Percentiles rank a stretch among this genome's conserved stretches.
Conservation (phyloP, 2,329 filamentous ascomycete genomes). For the Cladosporium sp. region DNA sequence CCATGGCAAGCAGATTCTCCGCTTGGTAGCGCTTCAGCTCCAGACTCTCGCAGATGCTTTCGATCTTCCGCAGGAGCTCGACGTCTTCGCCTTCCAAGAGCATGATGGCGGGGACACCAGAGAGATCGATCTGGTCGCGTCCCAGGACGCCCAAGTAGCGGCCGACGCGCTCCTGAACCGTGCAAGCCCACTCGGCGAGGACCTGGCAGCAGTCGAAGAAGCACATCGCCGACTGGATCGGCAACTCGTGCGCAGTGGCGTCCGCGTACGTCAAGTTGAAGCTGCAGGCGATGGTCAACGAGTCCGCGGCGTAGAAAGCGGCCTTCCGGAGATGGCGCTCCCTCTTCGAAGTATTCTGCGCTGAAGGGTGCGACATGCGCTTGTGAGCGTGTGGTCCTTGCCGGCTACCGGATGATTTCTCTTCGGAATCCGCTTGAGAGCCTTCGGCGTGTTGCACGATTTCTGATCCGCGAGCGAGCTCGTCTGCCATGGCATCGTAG, state of each 20-base stretch:
- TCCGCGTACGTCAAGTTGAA: slow-evolving; percentile 81
- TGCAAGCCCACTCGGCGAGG: slow-evolving; percentile 87
- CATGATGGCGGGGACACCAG: slow-evolving; percentile 79
- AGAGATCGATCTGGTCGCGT: slow-evolving; percentile 70
- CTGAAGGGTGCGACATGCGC: slow-evolving; percentile 26
- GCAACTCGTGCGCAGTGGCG: slow-evolving; percentile 74
- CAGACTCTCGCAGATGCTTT: slow-evolving; percentile 67
- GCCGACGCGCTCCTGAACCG: slow-evolving; percentile 89
- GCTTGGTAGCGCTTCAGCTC: slow-evolving; percentile 63
- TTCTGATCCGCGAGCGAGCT: slow-evolving; percentile 71
- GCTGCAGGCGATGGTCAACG: slow-evolving; percentile 79
- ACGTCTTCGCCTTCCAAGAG: slow-evolving; percentile 87
- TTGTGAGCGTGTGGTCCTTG: slow-evolving; percentile 8
- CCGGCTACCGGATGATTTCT: slow-evolving; percentile 8
- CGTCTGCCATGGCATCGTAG: slow-evolving; percentile 85
- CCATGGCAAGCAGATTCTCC: slow-evolving; percentile 50
- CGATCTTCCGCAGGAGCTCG: slow-evolving; percentile 75
- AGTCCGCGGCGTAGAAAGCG: slow-evolving; percentile 92
- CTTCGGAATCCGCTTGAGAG: neutral
- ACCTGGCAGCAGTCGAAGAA: slow-evolving; percentile 92
- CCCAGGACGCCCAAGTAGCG: slow-evolving; percentile 82
- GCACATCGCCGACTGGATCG: slow-evolving; percentile 85
- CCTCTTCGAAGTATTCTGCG: slow-evolving; percentile 55
- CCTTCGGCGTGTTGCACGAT: slow-evolving; percentile 64
- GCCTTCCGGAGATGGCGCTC: slow-evolving; percentile 87